phyloP scores from a whole-genome alignment of 805 yeast species.

The Yamadazyma laniorum region DNA sequence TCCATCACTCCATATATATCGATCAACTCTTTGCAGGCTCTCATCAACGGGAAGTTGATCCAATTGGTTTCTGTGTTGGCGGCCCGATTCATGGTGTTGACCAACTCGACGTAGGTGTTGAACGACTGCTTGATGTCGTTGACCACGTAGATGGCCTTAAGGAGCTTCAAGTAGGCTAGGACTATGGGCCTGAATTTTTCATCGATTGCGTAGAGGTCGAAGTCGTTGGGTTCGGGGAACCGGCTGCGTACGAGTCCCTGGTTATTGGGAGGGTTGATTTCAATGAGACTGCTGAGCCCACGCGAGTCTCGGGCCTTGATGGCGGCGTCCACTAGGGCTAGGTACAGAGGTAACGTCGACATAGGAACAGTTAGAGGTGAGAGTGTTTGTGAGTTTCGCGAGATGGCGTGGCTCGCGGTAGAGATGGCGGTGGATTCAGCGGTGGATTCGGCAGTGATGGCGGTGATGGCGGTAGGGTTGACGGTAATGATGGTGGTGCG shows the following conservation, averaged over 20 bases:
- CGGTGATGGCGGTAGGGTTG: too few relatives aligned
- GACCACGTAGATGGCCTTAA: constrained; percentile 31
- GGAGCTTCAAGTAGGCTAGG: constrained; percentile 30
- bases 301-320: constrained; percentile 3
- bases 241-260: constrained; percentile 31
- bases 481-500: too few relatives aligned
- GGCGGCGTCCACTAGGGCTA: constrained; percentile 5
- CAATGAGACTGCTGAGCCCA: constrained; percentile 6
- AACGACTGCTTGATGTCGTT: constrained; percentile 35
- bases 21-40: constrained; percentile 39
- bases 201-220: constrained; percentile 37
- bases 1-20: constrained; percentile 38
- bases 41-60: constrained; percentile 47
- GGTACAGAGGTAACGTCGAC: not conserved
- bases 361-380: too few relatives aligned
- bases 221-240: constrained; percentile 38
- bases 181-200: constrained; percentile 37
- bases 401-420: too few relatives aligned
- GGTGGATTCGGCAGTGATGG: too few relatives aligned
- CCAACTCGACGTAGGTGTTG: constrained; percentile 38
- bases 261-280: constrained; percentile 31
- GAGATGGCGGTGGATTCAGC: too few relatives aligned
- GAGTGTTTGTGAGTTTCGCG: too few relatives aligned
- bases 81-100: constrained; percentile 47
- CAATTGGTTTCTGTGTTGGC: constrained; percentile 54